Evolutionary conservation across 495 filamentous ascomycete genomes (phyloP).

Genomic region (Lindgomyces ingoldianus): DNA sequence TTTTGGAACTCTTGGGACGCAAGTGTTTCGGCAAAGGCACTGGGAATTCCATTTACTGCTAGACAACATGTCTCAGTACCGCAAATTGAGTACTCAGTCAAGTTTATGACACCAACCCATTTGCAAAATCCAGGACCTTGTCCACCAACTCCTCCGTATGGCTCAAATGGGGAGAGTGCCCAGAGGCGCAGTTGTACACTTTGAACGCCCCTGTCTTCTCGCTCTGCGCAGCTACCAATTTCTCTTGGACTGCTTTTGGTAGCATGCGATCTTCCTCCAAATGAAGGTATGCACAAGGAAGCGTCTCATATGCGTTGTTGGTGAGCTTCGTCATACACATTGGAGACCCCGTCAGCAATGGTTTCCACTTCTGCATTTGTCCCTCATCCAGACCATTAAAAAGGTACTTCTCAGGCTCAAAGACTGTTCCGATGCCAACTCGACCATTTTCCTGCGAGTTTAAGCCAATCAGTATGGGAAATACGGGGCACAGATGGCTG

Average conservation of each 20-base stretch:
- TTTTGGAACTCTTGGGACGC: too few species aligned
- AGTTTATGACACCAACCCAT: too few species aligned
- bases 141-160: too few species aligned
- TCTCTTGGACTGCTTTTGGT: neutral
- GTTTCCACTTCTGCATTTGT: conserved; percentile 1
- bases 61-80: too few species aligned
- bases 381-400: conserved; percentile 8
- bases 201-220: conserved; percentile 1
- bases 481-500: neutral
- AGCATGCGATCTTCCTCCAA: conserved; percentile 37
- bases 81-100: too few species aligned
- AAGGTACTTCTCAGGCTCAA: neutral
- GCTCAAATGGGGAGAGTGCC: too few species aligned
- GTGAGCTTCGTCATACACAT: conserved; percentile 38
- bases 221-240: neutral
- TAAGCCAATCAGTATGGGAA: neutral
- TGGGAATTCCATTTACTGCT: too few species aligned
- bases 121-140: too few species aligned
- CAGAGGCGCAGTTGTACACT: too few species aligned
- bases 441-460: neutral
- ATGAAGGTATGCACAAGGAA: conserved; percentile 47
- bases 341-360: conserved; percentile 43
- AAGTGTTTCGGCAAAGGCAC: too few species aligned
- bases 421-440: neutral
- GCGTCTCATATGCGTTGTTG: conserved; percentile 41